These are phyloP conservation scores for Rhizopogon sp. DNA, from an alignment of 768 basidiomycete species.

Conservation along the genomic window DNA sequence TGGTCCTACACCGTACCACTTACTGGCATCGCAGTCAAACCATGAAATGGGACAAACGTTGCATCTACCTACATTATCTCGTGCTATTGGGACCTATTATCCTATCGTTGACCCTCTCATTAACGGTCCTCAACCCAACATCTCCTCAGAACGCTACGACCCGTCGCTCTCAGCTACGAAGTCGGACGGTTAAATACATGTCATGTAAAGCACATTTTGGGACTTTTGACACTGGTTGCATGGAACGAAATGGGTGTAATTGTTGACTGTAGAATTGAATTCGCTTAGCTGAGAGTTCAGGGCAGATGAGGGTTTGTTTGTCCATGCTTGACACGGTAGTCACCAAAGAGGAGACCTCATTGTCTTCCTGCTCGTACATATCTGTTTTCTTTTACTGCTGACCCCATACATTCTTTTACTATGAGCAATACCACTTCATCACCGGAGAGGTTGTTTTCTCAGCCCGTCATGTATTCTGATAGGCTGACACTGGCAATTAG, in stretches of 20 bases:
- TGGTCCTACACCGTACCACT: slow-evolving; percentile 23
- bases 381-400: slow-evolving; percentile 5
- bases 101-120: slow-evolving; percentile 37
- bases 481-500: slow-evolving; percentile 10
- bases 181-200: neutral
- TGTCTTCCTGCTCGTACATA: slow-evolving; percentile 11
- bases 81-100: slow-evolving; percentile 28
- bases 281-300: too few species aligned
- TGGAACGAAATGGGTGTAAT: neutral
- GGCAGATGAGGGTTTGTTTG: slow-evolving; percentile 9
- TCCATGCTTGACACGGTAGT: slow-evolving; percentile 15
- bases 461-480: neutral
- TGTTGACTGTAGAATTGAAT: neutral
- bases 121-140: slow-evolving; percentile 19
- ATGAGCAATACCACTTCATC: slow-evolving; percentile 19
- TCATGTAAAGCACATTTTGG: neutral
- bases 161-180: slow-evolving; percentile 5
- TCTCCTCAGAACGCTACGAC: slow-evolving; percentile 30
- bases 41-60: slow-evolving; percentile 9
- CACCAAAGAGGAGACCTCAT: slow-evolving; percentile 4
- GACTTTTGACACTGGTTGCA: neutral
- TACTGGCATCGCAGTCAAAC: slow-evolving; percentile 15
- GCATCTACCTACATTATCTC: slow-evolving; percentile 15
- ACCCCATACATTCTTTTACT: slow-evolving; percentile 24
- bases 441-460: slow-evolving; percentile 13